Percentiles rank a stretch among this genome's conserved stretches.
Conservation (phyloP, 768 basidiomycete genomes). For the Leccinellum luteum region DNA sequence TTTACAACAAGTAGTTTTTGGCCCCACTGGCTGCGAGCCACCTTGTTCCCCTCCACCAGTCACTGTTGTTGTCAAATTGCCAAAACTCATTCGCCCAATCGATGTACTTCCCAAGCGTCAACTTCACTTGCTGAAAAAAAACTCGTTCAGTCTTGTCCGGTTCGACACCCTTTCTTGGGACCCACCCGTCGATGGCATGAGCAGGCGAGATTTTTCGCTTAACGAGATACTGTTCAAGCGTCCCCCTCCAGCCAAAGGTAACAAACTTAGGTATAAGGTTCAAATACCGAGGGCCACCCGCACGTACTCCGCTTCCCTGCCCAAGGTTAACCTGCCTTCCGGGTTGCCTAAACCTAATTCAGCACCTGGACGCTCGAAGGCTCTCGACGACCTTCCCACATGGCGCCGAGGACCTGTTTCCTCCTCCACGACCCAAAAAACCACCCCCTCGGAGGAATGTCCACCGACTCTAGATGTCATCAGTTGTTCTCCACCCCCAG, state of each 20-base stretch:
- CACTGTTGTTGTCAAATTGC: conserved; percentile 46
- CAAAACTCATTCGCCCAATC: conserved; percentile 39
- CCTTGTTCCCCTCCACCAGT: conserved; percentile 46
- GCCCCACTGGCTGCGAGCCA: conserved; percentile 46
- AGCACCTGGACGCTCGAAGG: conserved; percentile 28
- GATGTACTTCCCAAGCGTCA: conserved; percentile 51
- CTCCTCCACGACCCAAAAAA: conserved; percentile 13
- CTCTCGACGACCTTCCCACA: conserved; percentile 33
- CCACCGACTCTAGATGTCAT: conserved; percentile 45
- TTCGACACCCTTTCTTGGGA: conserved; percentile 71
- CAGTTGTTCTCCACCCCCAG: conserved; percentile 69
- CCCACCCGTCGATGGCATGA: conserved; percentile 68
- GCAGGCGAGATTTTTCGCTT: conserved; percentile 54
- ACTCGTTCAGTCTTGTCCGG: conserved; percentile 39
- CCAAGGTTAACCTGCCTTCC: conserved; percentile 41
- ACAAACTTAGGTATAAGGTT: conserved; percentile 34
- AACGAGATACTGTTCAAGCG: conserved; percentile 65
- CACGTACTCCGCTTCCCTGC: conserved; percentile 14
- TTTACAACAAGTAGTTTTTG: conserved; percentile 43
- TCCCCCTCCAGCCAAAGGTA: conserved; percentile 33
- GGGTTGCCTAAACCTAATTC: conserved; percentile 18
- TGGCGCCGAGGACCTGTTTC: conserved; percentile 38
- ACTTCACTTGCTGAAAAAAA: conserved; percentile 41
- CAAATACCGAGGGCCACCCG: conserved; percentile 30
- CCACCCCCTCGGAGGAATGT: conserved; percentile 7